Conservation (phyloP, 352 stramenopile genomes). For the Phytophthora boehmeriae region DNA sequence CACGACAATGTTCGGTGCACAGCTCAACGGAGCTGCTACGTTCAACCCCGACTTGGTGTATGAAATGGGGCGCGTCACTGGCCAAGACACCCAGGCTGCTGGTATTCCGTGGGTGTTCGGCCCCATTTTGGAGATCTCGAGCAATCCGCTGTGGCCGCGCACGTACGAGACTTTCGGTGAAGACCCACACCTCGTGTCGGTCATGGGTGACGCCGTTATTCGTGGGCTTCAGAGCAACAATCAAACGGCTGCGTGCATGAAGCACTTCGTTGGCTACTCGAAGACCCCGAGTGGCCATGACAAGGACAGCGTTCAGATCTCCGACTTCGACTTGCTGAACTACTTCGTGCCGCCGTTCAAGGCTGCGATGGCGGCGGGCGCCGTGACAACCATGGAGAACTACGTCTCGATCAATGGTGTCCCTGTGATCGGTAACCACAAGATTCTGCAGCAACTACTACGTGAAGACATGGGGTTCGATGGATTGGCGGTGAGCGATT, state of each 20-base stretch:
- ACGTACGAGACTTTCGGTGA: conserved; percentile 93
- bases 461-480: conserved; percentile 77
- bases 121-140: conserved; percentile 74
- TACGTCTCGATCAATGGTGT: conserved; percentile 91
- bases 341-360: conserved; percentile 77
- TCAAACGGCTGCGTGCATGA: conserved; percentile 72
- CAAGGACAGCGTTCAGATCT: conserved; percentile 58
- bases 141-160: conserved; percentile 81
- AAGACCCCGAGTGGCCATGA: conserved; percentile 71
- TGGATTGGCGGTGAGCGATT: conserved; percentile 90
- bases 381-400: conserved; percentile 87
- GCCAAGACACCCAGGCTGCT: conserved; percentile 73
- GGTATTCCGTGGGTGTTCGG: conserved; percentile 89
- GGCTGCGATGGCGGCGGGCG: conserved; percentile 61
- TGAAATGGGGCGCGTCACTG: conserved; percentile 61
- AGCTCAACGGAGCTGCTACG: conserved; percentile 56
- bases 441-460: conserved; percentile 71
- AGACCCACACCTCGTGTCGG: conserved; percentile 72
- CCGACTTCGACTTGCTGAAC: conserved; percentile 66
- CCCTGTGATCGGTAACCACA: conserved; percentile 79
- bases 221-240: conserved; percentile 74
- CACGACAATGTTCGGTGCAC: conserved; percentile 65
- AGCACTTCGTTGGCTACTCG: conserved; percentile 80
- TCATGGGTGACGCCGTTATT: conserved; percentile 44
- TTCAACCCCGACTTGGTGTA: conserved; percentile 80